phyloP scores from a whole-genome alignment of 1,284 basidiomycete species.

The Coniferiporia sulphurascens region DNA sequence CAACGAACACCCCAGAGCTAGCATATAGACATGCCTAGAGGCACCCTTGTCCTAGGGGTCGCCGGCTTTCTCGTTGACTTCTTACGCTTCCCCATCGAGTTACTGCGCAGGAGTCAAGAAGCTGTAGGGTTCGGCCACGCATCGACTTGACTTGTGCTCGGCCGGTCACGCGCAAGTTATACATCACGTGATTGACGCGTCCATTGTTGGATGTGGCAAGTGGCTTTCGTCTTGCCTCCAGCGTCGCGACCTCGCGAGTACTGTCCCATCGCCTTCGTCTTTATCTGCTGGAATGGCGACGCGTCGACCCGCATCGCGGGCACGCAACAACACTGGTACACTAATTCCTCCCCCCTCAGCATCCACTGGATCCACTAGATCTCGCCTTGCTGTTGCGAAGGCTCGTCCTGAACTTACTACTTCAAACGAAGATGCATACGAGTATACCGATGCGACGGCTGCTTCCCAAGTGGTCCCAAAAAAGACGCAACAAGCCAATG shows the following conservation, averaged over 20 bases:
- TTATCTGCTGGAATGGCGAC: slow-evolving; percentile 13
- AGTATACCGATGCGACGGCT: slow-evolving; percentile 10
- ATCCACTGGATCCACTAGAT: slow-evolving; percentile 18
- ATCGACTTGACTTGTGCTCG: neutral
- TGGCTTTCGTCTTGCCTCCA: neutral
- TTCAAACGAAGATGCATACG: slow-evolving; percentile 24
- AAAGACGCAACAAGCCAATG: slow-evolving; percentile 26
- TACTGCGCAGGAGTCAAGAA: neutral
- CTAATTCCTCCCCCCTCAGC: slow-evolving; percentile 28
- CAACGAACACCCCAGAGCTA: neutral
- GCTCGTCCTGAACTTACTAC: slow-evolving; percentile 28
- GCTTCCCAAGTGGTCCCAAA: slow-evolving; percentile 12
- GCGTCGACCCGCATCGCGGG: slow-evolving; percentile 12
- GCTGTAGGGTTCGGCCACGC: no score
- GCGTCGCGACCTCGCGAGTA: neutral
- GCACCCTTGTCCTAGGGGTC: slow-evolving; percentile 54
- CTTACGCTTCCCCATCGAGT: slow-evolving; percentile 76
- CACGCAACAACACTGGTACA: slow-evolving; percentile 20
- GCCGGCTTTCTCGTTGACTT: slow-evolving; percentile 75
- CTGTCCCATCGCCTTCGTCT: neutral
- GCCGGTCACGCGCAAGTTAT: no score
- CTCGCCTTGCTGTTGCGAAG: slow-evolving; percentile 30
- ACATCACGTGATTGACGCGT: neutral
- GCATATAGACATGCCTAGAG: slow-evolving; percentile 53
- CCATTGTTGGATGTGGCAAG: neutral